phyloP scores from a whole-genome alignment of 2,329 filamentous ascomycete species.

The Apiospora pterosperma region DNA sequence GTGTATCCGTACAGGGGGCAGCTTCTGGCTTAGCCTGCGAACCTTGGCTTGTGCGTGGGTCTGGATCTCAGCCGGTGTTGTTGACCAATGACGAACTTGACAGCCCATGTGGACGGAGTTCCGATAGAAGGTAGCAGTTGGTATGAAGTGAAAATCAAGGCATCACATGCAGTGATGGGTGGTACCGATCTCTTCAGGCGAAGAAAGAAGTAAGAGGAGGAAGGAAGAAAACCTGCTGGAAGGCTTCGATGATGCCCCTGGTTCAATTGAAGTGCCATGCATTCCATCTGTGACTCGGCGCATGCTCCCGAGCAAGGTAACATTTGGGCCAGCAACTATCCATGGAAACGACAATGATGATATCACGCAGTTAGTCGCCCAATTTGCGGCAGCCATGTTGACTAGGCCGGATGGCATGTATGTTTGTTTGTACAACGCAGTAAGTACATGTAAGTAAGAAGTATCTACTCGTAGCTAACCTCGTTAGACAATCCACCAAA shows the following conservation, averaged over 20 bases:
- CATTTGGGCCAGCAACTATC: not conserved
- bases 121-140: not conserved
- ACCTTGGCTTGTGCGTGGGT: not conserved
- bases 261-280: not conserved
- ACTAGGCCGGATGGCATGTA: not conserved
- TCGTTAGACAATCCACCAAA: not conserved
- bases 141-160: not conserved
- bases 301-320: not conserved
- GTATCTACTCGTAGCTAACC: too few species aligned
- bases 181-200: not conserved
- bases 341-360: not conserved
- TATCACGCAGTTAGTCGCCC: not conserved
- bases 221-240: not conserved
- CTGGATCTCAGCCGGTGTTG: slow-evolving; percentile 1
- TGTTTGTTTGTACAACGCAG: too few species aligned
- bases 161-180: not conserved
- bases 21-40: not conserved
- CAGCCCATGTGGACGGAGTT: not conserved
- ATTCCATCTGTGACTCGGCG: not conserved
- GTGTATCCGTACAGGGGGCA: not conserved
- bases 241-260: not conserved
- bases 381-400: not conserved
- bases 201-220: not conserved
- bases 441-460: too few species aligned
- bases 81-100: not conserved